Evolutionary conservation across 2,329 filamentous ascomycete genomes (phyloP).

Genomic region (Tolypocladium paradoxum): DNA sequence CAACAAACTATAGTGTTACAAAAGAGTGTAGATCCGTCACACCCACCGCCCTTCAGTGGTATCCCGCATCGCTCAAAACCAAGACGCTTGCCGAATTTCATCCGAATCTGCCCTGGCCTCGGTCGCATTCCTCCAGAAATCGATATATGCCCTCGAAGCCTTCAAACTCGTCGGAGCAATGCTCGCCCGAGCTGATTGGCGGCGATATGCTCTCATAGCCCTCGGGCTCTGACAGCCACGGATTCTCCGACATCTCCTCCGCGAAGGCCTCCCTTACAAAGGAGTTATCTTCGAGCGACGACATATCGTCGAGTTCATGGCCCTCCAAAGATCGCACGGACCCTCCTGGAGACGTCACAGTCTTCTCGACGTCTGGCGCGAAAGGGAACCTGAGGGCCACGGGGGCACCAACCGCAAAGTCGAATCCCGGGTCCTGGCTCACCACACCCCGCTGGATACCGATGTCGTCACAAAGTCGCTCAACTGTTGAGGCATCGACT

Average conservation of each 20-base stretch:
- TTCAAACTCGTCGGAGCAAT: slow-evolving; percentile 38
- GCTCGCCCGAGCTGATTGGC: slow-evolving; percentile 31
- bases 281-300: slow-evolving; percentile 22
- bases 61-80: not conserved
- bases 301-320: slow-evolving; percentile 28
- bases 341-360: slow-evolving; percentile 34
- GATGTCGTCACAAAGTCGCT: slow-evolving; percentile 75
- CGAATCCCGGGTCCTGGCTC: slow-evolving; percentile 66
- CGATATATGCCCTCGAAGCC: slow-evolving; percentile 47
- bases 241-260: slow-evolving; percentile 32
- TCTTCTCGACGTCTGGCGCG: slow-evolving; percentile 45
- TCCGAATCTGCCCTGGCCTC: slow-evolving; percentile 23
- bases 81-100: slow-evolving; percentile 3
- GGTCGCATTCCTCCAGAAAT: slow-evolving; percentile 48
- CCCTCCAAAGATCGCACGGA: slow-evolving; percentile 34
- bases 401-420: slow-evolving; percentile 52
- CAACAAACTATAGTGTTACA: slow-evolving; percentile 4
- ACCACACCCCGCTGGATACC: slow-evolving; percentile 73
- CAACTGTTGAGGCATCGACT: slow-evolving; percentile 73
- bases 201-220: slow-evolving; percentile 42
- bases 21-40: slow-evolving; percentile 12
- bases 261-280: slow-evolving; percentile 29
- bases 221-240: slow-evolving; percentile 37
- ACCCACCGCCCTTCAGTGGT: not conserved
- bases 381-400: slow-evolving; percentile 80